A percentile compares a stretch with the other conserved stretches of the same genome.
These are phyloP conservation scores for Pseudocercospora fuligena DNA, from an alignment of 2,329 filamentous ascomycete genomes.

Conservation along the genomic window DNA sequence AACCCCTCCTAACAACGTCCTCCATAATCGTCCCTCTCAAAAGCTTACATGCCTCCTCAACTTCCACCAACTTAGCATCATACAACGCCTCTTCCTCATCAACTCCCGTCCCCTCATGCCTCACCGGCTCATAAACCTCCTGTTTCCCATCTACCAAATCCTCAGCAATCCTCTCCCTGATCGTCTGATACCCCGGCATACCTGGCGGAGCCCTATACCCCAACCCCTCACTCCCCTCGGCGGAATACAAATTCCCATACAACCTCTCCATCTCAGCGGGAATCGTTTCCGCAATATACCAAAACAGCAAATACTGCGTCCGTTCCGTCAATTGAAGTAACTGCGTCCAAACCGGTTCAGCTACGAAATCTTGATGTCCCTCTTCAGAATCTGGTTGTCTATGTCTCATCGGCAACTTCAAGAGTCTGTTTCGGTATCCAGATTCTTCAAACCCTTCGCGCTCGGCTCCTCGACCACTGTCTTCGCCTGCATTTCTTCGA, in stretches of 20 bases:
- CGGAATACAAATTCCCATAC: conserved; percentile 9
- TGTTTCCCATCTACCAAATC: conserved; percentile 45
- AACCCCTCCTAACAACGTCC: conserved; percentile 53
- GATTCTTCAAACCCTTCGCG: conserved; percentile 58
- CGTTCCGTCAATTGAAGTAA: conserved; percentile 45
- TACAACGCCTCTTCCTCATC: conserved; percentile 54
- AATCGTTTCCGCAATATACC: conserved; percentile 55
- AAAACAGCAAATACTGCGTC: conserved; percentile 51
- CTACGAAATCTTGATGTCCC: conserved; percentile 42
- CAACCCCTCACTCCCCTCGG: neutral
- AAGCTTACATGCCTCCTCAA: conserved; percentile 50
- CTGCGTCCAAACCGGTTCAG: conserved; percentile 54
- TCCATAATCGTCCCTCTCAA: conserved; percentile 48
- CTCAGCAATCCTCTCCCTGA: conserved; percentile 45
- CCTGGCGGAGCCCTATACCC: neutral
- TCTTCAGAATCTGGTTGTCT: conserved; percentile 44
- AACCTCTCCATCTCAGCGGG: conserved; percentile 39
- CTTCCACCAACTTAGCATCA: conserved; percentile 46
- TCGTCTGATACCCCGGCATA: conserved; percentile 33
- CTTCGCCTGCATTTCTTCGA: conserved; percentile 53
- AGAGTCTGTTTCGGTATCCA: conserved; percentile 55
- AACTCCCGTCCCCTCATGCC: conserved; percentile 55
- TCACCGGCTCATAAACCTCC: conserved; percentile 50
- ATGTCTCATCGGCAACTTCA: conserved; percentile 52
- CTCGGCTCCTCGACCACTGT: conserved; percentile 48